Evolutionary conservation across 23 red algal species (phyloP).

Genomic region (Gracilaria domingensis): DNA sequence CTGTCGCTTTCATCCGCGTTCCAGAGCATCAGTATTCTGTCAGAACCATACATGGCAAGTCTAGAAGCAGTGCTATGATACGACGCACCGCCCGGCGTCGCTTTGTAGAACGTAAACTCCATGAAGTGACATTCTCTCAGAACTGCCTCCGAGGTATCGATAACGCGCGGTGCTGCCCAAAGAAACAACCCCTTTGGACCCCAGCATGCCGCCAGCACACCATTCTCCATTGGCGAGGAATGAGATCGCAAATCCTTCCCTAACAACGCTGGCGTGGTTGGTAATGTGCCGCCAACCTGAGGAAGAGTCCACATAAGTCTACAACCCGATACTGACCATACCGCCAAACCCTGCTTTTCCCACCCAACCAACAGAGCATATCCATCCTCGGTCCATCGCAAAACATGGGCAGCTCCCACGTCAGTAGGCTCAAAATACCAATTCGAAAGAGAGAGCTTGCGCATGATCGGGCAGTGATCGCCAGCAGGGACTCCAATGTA

Average conservation of each 20-base stretch:
- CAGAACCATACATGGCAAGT: constrained; percentile 76
- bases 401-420: constrained; percentile 54
- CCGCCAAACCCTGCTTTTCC: constrained; percentile 79
- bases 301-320: constrained; percentile 91
- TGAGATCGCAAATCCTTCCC: constrained; percentile 29
- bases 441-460: constrained; percentile 58
- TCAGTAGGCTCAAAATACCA: constrained; percentile 92
- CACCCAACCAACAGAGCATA: constrained; percentile 87
- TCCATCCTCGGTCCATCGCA: constrained; percentile 92
- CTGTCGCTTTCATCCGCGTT: constrained; percentile 27
- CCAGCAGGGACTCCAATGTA: constrained; percentile 79
- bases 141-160: constrained; percentile 42
- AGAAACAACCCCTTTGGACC: constrained; percentile 72
- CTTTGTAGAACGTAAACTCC: constrained; percentile 79
- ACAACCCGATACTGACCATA: constrained; percentile 92
- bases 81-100: constrained; percentile 40
- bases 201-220: constrained; percentile 63
- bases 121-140: constrained; percentile 59
- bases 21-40: constrained; percentile 77
- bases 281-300: constrained; percentile 64
- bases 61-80: constrained; percentile 78
- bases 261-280: constrained; percentile 43
- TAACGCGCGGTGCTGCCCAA: constrained; percentile 73
- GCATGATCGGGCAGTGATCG: constrained; percentile 74
- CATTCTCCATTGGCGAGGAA: constrained; percentile 57